Conservation (phyloP, 1,284 basidiomycete genomes). For the Ganoderma multipileum region DNA sequence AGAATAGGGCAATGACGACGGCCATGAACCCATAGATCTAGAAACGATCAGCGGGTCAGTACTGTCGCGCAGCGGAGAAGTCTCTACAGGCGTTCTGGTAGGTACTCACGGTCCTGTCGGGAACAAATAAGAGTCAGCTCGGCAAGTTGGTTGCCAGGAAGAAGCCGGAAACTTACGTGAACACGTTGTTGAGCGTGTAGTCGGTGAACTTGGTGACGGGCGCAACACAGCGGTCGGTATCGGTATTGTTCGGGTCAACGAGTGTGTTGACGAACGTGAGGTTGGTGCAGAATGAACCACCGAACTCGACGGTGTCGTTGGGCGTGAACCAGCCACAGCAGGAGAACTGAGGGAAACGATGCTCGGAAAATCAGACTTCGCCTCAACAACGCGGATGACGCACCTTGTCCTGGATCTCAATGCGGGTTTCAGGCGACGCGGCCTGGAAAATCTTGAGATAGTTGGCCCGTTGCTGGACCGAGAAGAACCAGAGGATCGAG, state of each 20-base stretch:
- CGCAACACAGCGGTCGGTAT: conserved; percentile 59
- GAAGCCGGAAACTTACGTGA: conserved; percentile 64
- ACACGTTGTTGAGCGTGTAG: conserved; percentile 76
- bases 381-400: conserved; percentile 28
- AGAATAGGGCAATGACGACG: conserved; percentile 74
- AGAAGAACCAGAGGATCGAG: conserved; percentile 80
- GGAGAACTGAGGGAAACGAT: conserved; percentile 52
- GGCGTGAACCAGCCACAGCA: conserved; percentile 87
- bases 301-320: conserved; percentile 63
- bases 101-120: conserved; percentile 30
- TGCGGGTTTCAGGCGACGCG: conserved; percentile 53
- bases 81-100: conserved; percentile 33
- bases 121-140: background rate
- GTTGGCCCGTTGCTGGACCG: conserved; percentile 71
- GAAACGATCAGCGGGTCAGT: conserved; percentile 22
- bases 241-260: conserved; percentile 50
- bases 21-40: conserved; percentile 83
- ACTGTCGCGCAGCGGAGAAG: conserved; percentile 38
- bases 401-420: conserved; percentile 77
- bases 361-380: background rate
- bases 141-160: conserved; percentile 1
- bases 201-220: conserved; percentile 72
- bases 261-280: conserved; percentile 53
- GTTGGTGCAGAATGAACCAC: conserved; percentile 68
- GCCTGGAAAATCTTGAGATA: conserved; percentile 65